These are phyloP conservation scores for Crassisporium funariophilum DNA, from an alignment of 768 basidiomycete species.

Conservation along the genomic window DNA sequence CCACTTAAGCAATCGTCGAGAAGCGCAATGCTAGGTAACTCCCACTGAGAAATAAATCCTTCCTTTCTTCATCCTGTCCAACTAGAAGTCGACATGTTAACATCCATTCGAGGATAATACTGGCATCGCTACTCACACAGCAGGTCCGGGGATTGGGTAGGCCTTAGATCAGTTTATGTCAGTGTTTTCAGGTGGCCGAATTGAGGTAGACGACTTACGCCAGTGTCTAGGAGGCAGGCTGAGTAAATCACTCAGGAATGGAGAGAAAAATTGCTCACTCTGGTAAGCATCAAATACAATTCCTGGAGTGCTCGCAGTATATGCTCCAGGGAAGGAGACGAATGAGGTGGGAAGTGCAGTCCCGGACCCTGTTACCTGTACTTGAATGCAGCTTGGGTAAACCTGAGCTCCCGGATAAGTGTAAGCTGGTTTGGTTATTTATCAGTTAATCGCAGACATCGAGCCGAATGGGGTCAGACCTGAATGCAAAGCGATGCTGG, in stretches of 20 bases:
- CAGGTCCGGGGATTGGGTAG: conserved; percentile 46
- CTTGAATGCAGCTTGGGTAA: conserved; percentile 49
- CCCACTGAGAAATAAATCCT: no score
- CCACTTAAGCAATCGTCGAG: no score
- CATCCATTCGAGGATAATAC: no score
- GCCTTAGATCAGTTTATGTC: conserved; percentile 14
- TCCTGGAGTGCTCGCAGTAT: conserved; percentile 36
- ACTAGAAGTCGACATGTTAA: no score
- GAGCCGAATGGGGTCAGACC: conserved; percentile 28
- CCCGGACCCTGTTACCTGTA: conserved; percentile 48
- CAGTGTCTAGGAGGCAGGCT: conserved; percentile 27
- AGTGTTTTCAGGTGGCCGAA: no score
- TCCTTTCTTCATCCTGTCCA: no score
- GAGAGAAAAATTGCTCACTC: conserved; percentile 20
- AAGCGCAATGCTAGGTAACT: no score
- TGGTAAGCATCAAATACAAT: conserved; percentile 41
- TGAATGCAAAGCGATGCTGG: conserved; percentile 42
- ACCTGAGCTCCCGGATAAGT: conserved; percentile 45
- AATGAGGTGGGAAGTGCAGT: conserved; percentile 44
- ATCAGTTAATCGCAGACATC: background rate
- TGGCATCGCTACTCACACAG: conserved; percentile 40
- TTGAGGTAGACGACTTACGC: conserved; percentile 21
- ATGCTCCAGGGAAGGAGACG: conserved; percentile 52
- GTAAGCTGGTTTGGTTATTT: conserved; percentile 28
- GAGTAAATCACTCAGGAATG: conserved; percentile 2